phyloP scores from a whole-genome alignment of 1,284 basidiomycete genomes.

The Fomitopsis pinicola region DNA sequence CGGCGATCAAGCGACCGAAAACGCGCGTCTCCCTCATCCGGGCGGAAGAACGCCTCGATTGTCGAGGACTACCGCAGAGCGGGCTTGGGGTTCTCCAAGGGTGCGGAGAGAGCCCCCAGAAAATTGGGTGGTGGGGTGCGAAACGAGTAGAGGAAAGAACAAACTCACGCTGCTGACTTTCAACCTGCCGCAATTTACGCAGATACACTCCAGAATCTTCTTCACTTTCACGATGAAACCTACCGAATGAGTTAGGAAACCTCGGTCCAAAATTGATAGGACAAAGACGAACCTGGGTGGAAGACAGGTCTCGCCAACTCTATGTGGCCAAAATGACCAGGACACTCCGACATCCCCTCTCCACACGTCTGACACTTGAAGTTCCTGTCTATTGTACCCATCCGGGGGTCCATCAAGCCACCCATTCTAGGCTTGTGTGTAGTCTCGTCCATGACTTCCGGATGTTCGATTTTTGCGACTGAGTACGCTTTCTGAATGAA shows the following conservation, averaged over 20 bases:
- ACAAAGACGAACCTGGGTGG: conserved; percentile 70
- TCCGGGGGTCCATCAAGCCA: conserved; percentile 95
- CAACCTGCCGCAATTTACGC: conserved; percentile 97
- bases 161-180: conserved; percentile 94
- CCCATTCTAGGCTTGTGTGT: conserved; percentile 86
- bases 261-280: neutral
- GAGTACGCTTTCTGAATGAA: conserved; percentile 87
- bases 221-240: conserved; percentile 99
- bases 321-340: conserved; percentile 98
- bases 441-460: conserved; percentile 96
- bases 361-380: conserved; percentile 99
- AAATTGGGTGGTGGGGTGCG: conserved; percentile 88
- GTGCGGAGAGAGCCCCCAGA: conserved; percentile 90
- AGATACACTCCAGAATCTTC: conserved; percentile 99
- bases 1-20: conserved; percentile 90
- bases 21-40: conserved; percentile 67
- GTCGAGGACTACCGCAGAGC: conserved; percentile 68
- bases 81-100: conserved; percentile 88
- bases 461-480: conserved; percentile 96
- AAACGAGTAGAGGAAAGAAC: conserved; percentile 79
- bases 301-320: conserved; percentile 96
- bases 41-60: conserved; percentile 77
- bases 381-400: conserved; percentile 99
- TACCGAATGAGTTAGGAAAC: conserved; percentile 26
- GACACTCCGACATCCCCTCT: conserved; percentile 97